Evolutionary conservation across 352 stramenopile species (phyloP).

Genomic region (Phytophthora megakarya): DNA sequence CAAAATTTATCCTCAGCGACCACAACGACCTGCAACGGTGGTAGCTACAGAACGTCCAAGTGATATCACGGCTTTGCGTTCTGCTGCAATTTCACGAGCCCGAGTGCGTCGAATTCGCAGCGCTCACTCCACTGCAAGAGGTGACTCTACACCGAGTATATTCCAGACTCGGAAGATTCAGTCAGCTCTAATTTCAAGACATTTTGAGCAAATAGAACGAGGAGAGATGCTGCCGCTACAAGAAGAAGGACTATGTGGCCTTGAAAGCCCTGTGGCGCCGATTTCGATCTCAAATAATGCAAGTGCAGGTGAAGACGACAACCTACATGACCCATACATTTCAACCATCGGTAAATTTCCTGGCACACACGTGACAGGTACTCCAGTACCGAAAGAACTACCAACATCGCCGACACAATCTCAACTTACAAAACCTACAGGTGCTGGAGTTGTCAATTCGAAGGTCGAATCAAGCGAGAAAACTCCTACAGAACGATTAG

Average conservation of each 20-base stretch:
- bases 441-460: background rate
- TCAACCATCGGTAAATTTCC: background rate
- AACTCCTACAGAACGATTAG: background rate
- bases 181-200: background rate
- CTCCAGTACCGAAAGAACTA: too few relatives aligned
- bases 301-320: background rate
- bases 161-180: background rate
- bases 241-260: background rate
- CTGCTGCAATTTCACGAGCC: conserved; percentile 28
- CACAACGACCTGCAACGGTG: conserved; percentile 22
- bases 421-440: background rate
- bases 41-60: conserved; percentile 4
- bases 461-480: background rate
- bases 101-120: conserved; percentile 34
- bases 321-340: background rate
- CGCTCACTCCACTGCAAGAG: conserved; percentile 9
- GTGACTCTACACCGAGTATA: background rate
- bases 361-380: background rate
- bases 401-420: background rate
- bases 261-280: too few relatives aligned
- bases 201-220: background rate
- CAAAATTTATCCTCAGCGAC: conserved; percentile 8
- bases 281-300: too few relatives aligned
- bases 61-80: conserved; percentile 14
- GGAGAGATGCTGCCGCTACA: background rate